Base-by-base conservation (phyloP, 2,329 filamentous ascomycete species). In the Fusarium nurragi region DNA sequence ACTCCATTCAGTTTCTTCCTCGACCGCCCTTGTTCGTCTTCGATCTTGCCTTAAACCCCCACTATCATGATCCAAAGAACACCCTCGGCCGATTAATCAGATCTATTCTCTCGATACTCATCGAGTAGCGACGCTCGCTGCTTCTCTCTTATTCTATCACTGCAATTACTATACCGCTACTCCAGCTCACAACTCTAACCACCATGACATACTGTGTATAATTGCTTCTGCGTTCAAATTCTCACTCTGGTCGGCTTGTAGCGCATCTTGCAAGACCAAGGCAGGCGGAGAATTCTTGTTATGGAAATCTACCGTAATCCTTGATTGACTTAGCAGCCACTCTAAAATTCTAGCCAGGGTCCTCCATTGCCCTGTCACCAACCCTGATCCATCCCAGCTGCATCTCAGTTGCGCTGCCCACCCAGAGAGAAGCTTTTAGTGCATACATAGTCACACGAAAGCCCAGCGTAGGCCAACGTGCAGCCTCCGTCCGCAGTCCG, bases 401-500 rank as follows among this genome's bases (percentile, higher is more conserved):
- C 77, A 77, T 79, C 77, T 77, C 77, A 78, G 78, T 67, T 68
- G 61, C 64, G 77, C 76, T 74, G 74, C 74, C 76, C 75, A 74
- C 75, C 74, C 62, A 67, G 63, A 66, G 68, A 52, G 66, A 61
- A 61, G 58, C 56, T 49, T 61, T 61, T 61, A 61, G 58, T 61
- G 71, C 63, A 64, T 75, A 75, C 75, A 76, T 78, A 82, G 80
- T 82, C 77, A 77, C 81, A 84, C 82, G 82, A 82, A 81, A 81
- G 74, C 78, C 77, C 77, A 78, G 74, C 68, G 72, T 73, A 75
- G 78, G 76, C 79, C 77, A 77, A 75, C 75, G 74, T 77, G 74
- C 74, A 73, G 72, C 70, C 69, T 73, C 65, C 68, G 56, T 70
- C 66, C 62, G 63, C 69, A 72, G 71, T 70, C 70, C 68, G 68